Evolutionary conservation across 2,329 filamentous ascomycete species (phyloP), one percentile per base, ranked within the genome.

Genomic region (Basipetospora sp.): DNA sequence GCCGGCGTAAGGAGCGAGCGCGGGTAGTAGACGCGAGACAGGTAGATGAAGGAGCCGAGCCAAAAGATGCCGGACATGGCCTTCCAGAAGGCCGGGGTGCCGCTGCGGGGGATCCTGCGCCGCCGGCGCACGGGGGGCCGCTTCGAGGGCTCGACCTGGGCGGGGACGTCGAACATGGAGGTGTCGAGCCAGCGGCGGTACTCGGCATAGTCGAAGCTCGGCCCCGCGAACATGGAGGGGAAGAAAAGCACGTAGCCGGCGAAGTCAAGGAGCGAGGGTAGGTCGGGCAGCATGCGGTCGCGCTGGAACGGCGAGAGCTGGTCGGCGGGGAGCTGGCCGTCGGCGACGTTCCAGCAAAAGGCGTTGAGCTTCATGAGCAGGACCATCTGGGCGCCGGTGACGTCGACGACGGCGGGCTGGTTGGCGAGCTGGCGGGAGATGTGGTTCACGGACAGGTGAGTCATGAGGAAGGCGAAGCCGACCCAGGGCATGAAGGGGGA

Each of bases 401-500:
- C 87, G 55, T 98, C 90, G 42, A 94, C 67, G 2, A 63, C 59
- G 28, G 71, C 67, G 0, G 82, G 73, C 43, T 74, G 68, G 47
- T 80, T 67, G 28, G 70, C 62, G 28, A 77, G 71, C 57, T 93
- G 85, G 28, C 92, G 81, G 41, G 74, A 64, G 44, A 98, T 79
- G 56, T 98, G 90, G 55, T 76, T 93, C 50, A 88, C 56, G 32
- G 87, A 88, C 80, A 96, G 83, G 60, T 98, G 88, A 39, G 78
- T 79, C 88, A 98, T 96, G 41, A 94, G 64, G 53, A 93, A 94
- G 35, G 84, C 66, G 57, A 98, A 98, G 42, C 77, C 86, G 35
- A 94, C 68, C 90, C 90, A 98, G 63, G 90, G 90, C 90, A 98
- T 98, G 54, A 88, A 83, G 1, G 85, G 84, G 15, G 85, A 87